Base-by-base conservation (phyloP, 2,329 filamentous ascomycete genomes). In the Colletotrichum sp. region DNA sequence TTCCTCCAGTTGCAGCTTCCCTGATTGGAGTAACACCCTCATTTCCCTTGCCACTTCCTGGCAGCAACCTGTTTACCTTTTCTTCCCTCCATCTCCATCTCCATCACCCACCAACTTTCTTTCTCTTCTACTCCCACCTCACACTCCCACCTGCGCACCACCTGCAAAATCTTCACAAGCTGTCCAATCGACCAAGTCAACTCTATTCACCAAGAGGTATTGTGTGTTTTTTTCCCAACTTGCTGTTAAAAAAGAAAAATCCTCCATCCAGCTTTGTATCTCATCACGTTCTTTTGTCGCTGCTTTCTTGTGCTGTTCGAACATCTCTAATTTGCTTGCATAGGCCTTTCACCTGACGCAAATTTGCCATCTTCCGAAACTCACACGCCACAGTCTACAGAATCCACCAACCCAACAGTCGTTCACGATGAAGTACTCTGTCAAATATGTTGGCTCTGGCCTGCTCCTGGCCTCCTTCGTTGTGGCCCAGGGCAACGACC, bases 391-490 rank as follows among this genome's bases (percentile, higher is more conserved):
- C 60, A 73, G 71, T 43, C 38, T 38, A 67, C 65, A 26, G 32
- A 64, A 66, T 43, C 24, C 66, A 55, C 48, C 21, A 32, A 32
- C 7, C 26, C 58, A 21, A 60, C 57, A 72, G 68, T 70, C 70
- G 48, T 28, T 65, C 73, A 75, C 34, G 21, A 76, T 76, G 74
- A 76, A 76, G 74, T 71, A 61, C 58, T 15, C 61, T 34, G 15
- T 21, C 24, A 76, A 67, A 36, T 68, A 72, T 58, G 21, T 77
- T 18, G 64, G 68, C 65, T 64, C 66, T 80, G 84, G 85, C 81
- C 81, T 85, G 78, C 80, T 88, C 71, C 85, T 84, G 77, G 83
- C 85, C 64, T 80, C 85, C 55, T 85, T 80, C 76, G 82, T 82
- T 21, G 84, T 77, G 67, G 84, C 63, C 69, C 82, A 73, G 82